Evolutionary conservation across 129 eudicot species (phyloP).

Genomic region (Heracleum sosnowskyi): DNA sequence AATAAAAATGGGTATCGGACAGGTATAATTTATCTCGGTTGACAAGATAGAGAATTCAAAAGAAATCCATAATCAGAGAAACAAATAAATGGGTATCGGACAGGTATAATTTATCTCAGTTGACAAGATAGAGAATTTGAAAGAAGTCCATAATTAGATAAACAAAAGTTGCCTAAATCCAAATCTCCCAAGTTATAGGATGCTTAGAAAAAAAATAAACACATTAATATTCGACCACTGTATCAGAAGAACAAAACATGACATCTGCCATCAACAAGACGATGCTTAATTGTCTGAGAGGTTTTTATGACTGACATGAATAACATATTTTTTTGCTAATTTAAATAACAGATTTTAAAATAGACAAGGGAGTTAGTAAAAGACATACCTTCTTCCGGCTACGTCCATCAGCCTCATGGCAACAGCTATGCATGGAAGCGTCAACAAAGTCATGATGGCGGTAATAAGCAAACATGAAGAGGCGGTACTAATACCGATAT

Average conservation of each 20-base stretch:
- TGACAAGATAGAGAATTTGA: neutral
- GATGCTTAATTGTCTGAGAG: neutral
- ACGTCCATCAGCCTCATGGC: slow-evolving; percentile 96
- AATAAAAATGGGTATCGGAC: neutral
- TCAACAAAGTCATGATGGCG: slow-evolving; percentile 59
- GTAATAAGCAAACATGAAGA: slow-evolving; percentile 82
- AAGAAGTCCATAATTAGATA: neutral
- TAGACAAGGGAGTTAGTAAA: neutral
- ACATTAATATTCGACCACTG: neutral
- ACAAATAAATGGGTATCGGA: neutral
- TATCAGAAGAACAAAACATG: neutral
- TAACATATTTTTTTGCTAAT: neutral
- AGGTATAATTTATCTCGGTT: neutral
- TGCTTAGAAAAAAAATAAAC: neutral
- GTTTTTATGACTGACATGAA: neutral
- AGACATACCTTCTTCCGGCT: slow-evolving; percentile 76
- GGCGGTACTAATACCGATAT: slow-evolving; percentile 56
- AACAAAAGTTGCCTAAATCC: neutral
- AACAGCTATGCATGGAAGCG: slow-evolving; percentile 89
- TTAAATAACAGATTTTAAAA: neutral
- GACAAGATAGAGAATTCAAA: neutral
- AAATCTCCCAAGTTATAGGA: neutral
- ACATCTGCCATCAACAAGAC: neutral
- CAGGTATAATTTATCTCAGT: neutral
- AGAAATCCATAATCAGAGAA: too few relatives aligned